Conservation (phyloP, 2,329 filamentous ascomycete genomes). For the Helminthosporium solani region DNA sequence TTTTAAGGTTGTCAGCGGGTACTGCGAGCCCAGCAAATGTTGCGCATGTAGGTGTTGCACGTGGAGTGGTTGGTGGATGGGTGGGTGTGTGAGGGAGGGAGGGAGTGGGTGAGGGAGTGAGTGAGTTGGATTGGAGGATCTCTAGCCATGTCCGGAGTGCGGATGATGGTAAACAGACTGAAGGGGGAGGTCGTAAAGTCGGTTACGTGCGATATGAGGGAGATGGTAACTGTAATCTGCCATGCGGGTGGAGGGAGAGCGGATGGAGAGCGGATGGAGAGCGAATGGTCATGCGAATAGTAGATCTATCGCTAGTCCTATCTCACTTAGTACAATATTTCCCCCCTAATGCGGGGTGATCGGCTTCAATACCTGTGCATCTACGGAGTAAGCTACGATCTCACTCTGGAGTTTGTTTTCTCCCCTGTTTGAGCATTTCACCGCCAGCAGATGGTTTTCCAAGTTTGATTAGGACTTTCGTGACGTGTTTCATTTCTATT, state of each 20-base stretch:
- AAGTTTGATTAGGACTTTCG: background rate
- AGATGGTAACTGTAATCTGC: background rate
- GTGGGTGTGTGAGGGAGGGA: background rate
- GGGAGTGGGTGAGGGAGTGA: background rate
- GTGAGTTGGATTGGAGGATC: conserved; percentile 4
- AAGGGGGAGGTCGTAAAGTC: conserved; percentile 7
- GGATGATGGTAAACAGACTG: conserved; percentile 6
- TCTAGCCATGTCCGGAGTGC: conserved; percentile 1
- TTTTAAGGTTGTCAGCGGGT: conserved; percentile 11
- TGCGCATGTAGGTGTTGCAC: too few relatives aligned
- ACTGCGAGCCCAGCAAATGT: background rate
- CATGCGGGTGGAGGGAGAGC: background rate
- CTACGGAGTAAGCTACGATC: conserved; percentile 6
- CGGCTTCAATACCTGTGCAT: conserved; percentile 7
- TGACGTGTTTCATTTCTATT: background rate
- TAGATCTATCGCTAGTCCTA: too few relatives aligned
- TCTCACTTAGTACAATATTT: conserved; percentile 2
- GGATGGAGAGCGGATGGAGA: background rate
- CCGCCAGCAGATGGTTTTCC: background rate
- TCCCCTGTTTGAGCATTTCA: background rate
- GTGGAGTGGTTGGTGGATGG: too few relatives aligned
- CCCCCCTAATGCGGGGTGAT: conserved; percentile 17
- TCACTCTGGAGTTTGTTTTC: conserved; percentile 3
- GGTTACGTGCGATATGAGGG: background rate
- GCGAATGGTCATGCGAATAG: too few relatives aligned